Evolutionary conservation across 257 asterid genomes (phyloP), one percentile per base, ranked within the genome.

Genomic region (Nicotiana tabacum): DNA sequence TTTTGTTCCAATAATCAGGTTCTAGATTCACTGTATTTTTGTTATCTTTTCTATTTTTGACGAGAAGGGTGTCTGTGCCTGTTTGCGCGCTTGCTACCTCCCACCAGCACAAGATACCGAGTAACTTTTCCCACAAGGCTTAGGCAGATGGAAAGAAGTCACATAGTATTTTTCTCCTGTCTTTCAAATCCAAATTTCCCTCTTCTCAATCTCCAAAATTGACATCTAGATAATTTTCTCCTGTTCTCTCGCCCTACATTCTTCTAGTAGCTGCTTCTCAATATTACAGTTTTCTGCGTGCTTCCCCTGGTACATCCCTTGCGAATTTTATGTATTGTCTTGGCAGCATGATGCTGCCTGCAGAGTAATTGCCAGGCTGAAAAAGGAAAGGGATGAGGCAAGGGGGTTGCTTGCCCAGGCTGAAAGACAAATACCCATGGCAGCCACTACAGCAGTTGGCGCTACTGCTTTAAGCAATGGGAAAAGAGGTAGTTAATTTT

Each of bases 341-440:
- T 90, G 77, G 88, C 92, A 96, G 98, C 99, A 96, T 89, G 99
- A 96, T 85, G 98, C 99, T 58, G 99, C 99, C 5, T 94, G 99
- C 87, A 97, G 98, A 89, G 99, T 96, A 76, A 96, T 96, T 91
- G 98, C 99, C 87, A 92, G 99, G 89, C 85, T 96, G 82, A 94
- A 92, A 89, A 96, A 93, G 88, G 99, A 94, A 90, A 91, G 98
- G 89, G 98, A 96, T 79, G 99, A 96, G 88, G 98, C 99, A 65
- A 89, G 97, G 90, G 88, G 77, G 21, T 88, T 96, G 60, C 83
- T 96, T 84, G 91, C 97, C 64, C 98, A 88, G 85, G 97, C 97
- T 69, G 97, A 96, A 86, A 88, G 98, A 86, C 97, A 92, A 85
- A 87, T 94, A 66, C 98, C 99, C 84, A 69, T 85, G 85, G 82